Evolutionary conservation across 2,329 filamentous ascomycete genomes (phyloP).

Genomic region (Pyrenochaeta sp.): DNA sequence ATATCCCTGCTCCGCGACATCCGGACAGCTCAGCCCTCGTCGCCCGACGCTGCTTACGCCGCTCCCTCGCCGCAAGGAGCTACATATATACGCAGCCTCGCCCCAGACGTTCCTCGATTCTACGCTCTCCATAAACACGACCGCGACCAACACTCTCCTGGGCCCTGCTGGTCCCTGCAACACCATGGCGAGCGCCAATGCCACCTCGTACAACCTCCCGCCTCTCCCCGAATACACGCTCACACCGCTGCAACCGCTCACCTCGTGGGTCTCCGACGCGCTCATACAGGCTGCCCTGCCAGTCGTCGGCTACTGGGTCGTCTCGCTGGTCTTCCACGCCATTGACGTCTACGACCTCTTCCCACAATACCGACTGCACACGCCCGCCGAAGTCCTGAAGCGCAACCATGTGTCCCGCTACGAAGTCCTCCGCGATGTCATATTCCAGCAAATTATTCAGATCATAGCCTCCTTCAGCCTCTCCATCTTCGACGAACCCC

Average conservation of each 20-base stretch:
- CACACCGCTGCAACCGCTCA: slow-evolving; percentile 71
- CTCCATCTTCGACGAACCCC: slow-evolving; percentile 74
- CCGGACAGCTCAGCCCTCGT: slow-evolving; percentile 20
- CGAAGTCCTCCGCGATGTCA: slow-evolving; percentile 88
- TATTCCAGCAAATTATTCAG: slow-evolving; percentile 92
- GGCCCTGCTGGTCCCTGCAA: slow-evolving; percentile 16
- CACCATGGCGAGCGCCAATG: slow-evolving; percentile 55
- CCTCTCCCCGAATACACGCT: slow-evolving; percentile 85
- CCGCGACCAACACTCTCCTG: slow-evolving; percentile 13
- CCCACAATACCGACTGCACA: slow-evolving; percentile 91
- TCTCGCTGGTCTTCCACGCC: slow-evolving; percentile 86
- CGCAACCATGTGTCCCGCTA: slow-evolving; percentile 85
- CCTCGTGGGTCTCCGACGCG: slow-evolving; percentile 82
- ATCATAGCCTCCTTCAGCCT: slow-evolving; percentile 73
- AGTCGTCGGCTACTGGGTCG: slow-evolving; percentile 84
- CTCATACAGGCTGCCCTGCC: slow-evolving; percentile 78
- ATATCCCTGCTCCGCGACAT: slow-evolving; percentile 38
- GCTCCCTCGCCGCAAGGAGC: slow-evolving; percentile 8
- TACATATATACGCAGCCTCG: slow-evolving; percentile 4
- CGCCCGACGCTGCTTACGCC: slow-evolving; percentile 14
- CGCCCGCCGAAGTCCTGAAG: slow-evolving; percentile 86
- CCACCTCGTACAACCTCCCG: slow-evolving; percentile 69
- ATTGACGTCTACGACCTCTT: slow-evolving; percentile 87
- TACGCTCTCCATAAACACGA: slow-evolving; percentile 1
- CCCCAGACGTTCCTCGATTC: slow-evolving; percentile 1